These are phyloP conservation scores for Penicillium sp. DNA, from an alignment of 2,329 filamentous ascomycete genomes.

Conservation along the genomic window DNA sequence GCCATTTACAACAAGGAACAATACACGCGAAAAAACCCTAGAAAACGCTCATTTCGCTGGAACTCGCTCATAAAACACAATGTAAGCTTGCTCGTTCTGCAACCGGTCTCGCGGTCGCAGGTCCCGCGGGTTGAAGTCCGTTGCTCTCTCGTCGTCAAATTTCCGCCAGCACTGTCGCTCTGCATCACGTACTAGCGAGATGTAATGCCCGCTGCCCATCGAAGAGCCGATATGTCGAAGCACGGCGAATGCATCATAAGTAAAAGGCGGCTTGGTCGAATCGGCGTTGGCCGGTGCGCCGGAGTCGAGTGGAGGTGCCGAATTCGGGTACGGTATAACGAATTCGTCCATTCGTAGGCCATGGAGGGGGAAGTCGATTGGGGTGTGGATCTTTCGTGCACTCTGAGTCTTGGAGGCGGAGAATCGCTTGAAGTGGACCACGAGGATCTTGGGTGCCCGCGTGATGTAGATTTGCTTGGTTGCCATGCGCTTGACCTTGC, in stretches of 20 bases:
- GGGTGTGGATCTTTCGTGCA: conserved; percentile 64
- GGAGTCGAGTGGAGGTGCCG: conserved; percentile 22
- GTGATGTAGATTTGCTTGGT: conserved; percentile 70
- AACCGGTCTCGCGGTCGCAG: conserved; percentile 48
- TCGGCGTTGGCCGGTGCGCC: conserved; percentile 48
- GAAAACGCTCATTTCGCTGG: conserved; percentile 36
- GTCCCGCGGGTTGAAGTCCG: conserved; percentile 55
- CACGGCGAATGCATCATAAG: conserved; percentile 83
- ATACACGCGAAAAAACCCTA: conserved; percentile 4
- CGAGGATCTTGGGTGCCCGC: conserved; percentile 72
- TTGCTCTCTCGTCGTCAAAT: conserved; percentile 56
- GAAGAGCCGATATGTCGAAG: conserved; percentile 68
- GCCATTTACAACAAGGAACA: neutral
- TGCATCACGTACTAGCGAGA: conserved; percentile 61
- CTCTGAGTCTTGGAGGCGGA: conserved; percentile 53
- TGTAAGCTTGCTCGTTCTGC: conserved; percentile 61
- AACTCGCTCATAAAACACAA: conserved; percentile 59
- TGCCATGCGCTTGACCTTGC: conserved; percentile 62
- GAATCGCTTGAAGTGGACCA: conserved; percentile 71
- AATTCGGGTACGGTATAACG: conserved; percentile 48
- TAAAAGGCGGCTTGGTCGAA: conserved; percentile 52
- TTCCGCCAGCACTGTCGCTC: conserved; percentile 56
- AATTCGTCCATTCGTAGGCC: conserved; percentile 61
- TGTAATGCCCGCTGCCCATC: conserved; percentile 74
- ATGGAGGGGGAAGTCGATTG: conserved; percentile 71